phyloP scores from a whole-genome alignment of 805 yeast genomes.

The Metschnikowia proteae region DNA sequence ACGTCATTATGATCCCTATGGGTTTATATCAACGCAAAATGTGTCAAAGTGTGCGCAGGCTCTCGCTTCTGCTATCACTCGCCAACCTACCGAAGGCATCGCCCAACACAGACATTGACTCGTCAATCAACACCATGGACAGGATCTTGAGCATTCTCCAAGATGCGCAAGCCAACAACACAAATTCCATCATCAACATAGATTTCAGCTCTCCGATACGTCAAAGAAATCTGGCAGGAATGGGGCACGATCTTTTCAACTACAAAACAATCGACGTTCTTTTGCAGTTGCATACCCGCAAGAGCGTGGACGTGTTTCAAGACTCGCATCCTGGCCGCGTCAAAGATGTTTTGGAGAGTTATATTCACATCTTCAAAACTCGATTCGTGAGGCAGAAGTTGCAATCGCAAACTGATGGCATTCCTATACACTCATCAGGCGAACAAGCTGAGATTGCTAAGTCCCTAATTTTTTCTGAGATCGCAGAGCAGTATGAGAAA shows the following conservation, averaged over 20 bases:
- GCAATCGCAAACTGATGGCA: background rate
- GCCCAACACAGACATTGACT: constrained; percentile 7
- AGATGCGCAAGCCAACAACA: constrained; percentile 10
- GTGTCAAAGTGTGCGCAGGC: background rate
- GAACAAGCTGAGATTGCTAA: background rate
- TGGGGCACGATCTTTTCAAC: constrained; percentile 12
- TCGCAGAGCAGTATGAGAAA: background rate
- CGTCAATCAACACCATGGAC: constrained; percentile 17
- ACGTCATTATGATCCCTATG: background rate
- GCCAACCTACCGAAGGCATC: background rate
- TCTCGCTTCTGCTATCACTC: background rate
- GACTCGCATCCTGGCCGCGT: constrained; percentile 8
- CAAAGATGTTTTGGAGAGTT: constrained; percentile 6
- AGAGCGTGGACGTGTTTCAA: constrained; percentile 7
- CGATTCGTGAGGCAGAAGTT: constrained; percentile 2
- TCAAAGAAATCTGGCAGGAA: background rate
- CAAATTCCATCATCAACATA: constrained; percentile 5
- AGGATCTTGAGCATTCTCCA: constrained; percentile 14
- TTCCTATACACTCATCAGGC: background rate
- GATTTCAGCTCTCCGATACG: background rate
- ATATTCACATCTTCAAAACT: constrained; percentile 8
- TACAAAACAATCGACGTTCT: constrained; percentile 9
- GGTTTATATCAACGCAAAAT: background rate
- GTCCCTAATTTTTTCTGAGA: background rate
- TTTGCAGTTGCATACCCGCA: constrained; percentile 5